Evolutionary conservation across 495 filamentous ascomycete species (phyloP).

Genomic region (Penicillium subrubescens): DNA sequence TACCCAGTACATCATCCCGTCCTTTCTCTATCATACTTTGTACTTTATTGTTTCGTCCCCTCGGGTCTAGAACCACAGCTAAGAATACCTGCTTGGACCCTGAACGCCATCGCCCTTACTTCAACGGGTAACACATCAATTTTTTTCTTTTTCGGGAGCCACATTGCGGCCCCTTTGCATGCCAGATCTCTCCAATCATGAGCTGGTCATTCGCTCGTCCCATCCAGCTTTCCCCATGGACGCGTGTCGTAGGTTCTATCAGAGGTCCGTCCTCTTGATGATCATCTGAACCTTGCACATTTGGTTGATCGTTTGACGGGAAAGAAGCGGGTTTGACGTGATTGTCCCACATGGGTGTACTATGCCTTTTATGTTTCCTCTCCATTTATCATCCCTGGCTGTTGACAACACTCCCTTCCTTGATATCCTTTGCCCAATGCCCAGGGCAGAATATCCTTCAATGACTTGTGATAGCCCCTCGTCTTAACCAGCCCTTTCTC

Average conservation of each 20-base stretch:
- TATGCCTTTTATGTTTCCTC: neutral
- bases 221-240: slow-evolving; percentile 5
- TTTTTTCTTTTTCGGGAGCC: neutral
- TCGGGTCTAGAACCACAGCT: neutral
- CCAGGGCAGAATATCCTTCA: neutral
- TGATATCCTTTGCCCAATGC: neutral
- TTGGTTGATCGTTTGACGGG: neutral
- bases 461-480: slow-evolving; percentile 1
- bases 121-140: slow-evolving; percentile 3
- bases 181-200: slow-evolving; percentile 19
- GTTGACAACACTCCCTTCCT: neutral
- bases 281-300: slow-evolving; percentile 20
- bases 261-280: slow-evolving; percentile 9
- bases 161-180: slow-evolving; percentile 22
- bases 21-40: neutral
- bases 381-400: slow-evolving; percentile 3
- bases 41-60: neutral
- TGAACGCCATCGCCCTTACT: slow-evolving; percentile 15
- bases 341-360: slow-evolving; percentile 15
- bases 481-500: slow-evolving; percentile 9
- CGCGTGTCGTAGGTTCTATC: slow-evolving; percentile 17
- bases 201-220: neutral
- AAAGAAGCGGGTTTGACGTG: slow-evolving; percentile 9
- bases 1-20: neutral
- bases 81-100: slow-evolving; percentile 12